Percentiles rank a stretch among this genome's conserved stretches.
These are phyloP conservation scores for Drechmeria coniospora DNA, from an alignment of 2,329 filamentous ascomycete genomes.

Conservation along the genomic window DNA sequence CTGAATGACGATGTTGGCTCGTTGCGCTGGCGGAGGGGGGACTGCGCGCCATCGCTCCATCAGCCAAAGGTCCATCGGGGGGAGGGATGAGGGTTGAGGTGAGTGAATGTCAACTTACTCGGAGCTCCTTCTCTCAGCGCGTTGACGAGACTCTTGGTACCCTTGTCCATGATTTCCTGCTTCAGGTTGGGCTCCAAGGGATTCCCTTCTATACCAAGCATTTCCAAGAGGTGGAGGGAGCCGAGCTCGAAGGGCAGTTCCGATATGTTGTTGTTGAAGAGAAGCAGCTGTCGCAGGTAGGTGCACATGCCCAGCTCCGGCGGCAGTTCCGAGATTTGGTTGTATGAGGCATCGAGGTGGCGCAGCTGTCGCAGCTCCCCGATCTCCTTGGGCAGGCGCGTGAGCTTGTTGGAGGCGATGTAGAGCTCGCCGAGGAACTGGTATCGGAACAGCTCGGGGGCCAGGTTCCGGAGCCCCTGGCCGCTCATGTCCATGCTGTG, in stretches of 20 bases:
- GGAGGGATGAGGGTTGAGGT: constrained; percentile 9
- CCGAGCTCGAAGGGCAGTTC: constrained; percentile 76
- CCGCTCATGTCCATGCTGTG: constrained; percentile 87
- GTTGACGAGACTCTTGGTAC: constrained; percentile 72
- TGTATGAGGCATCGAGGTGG: constrained; percentile 77
- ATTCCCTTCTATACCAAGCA: constrained; percentile 86
- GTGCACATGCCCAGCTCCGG: constrained; percentile 95
- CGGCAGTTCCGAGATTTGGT: constrained; percentile 68
- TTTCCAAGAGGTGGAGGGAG: constrained; percentile 73
- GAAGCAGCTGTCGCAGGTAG: constrained; percentile 66
- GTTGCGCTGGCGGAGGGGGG: constrained; percentile 58
- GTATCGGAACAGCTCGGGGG: constrained; percentile 70
- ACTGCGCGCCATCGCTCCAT: too few species aligned
- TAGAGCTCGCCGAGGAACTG: constrained; percentile 83
- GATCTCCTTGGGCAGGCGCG: constrained; percentile 62
- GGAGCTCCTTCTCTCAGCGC: constrained; percentile 72
- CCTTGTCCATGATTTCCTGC: constrained; percentile 70
- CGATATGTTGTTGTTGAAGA: constrained; percentile 83
- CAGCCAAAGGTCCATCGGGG: too few species aligned
- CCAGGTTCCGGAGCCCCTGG: constrained; percentile 78
- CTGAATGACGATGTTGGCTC: constrained; percentile 66
- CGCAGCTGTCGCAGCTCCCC: constrained; percentile 69
- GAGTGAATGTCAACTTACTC: constrained; percentile 38
- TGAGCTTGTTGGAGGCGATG: constrained; percentile 83
- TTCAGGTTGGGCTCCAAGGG: constrained; percentile 64